Evolutionary conservation across 2,329 filamentous ascomycete species (phyloP).

Genomic region (Hysterium pulicare): DNA sequence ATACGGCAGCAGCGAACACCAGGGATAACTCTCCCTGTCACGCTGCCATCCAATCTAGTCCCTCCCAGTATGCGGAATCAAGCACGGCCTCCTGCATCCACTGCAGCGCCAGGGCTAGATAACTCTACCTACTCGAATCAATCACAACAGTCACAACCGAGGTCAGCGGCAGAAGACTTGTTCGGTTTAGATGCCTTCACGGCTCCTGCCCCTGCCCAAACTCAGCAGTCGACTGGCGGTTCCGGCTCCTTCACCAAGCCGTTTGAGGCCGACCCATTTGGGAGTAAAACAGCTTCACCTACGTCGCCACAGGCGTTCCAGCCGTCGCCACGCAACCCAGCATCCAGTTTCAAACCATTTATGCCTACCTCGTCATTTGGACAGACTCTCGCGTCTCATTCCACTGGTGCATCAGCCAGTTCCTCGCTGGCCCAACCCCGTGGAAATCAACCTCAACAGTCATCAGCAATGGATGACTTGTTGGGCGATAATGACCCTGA

Average conservation of each 20-base stretch:
- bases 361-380: constrained; percentile 90
- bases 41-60: constrained; percentile 76
- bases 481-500: constrained; percentile 89
- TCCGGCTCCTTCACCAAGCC: constrained; percentile 49
- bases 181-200: constrained; percentile 82
- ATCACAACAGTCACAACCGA: constrained; percentile 52
- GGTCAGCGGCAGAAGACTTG: constrained; percentile 86
- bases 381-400: constrained; percentile 71
- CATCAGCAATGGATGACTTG: constrained; percentile 70
- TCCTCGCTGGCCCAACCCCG: constrained; percentile 44
- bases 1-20: constrained; percentile 84
- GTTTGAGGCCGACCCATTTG: constrained; percentile 61
- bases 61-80: constrained; percentile 79
- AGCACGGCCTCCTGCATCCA: constrained; percentile 45
- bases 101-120: constrained; percentile 54
- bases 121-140: constrained; percentile 44
- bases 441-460: constrained; percentile 37
- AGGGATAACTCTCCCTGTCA: constrained; percentile 66
- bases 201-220: constrained; percentile 48
- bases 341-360: constrained; percentile 78
- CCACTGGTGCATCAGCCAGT: constrained; percentile 61
- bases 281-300: constrained; percentile 49
- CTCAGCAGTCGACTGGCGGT: constrained; percentile 71
- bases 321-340: constrained; percentile 41
- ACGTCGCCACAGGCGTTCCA: constrained; percentile 52